phyloP scores from a whole-genome alignment of 139 green algal genomes.

The Mychonastes homosphaera region DNA sequence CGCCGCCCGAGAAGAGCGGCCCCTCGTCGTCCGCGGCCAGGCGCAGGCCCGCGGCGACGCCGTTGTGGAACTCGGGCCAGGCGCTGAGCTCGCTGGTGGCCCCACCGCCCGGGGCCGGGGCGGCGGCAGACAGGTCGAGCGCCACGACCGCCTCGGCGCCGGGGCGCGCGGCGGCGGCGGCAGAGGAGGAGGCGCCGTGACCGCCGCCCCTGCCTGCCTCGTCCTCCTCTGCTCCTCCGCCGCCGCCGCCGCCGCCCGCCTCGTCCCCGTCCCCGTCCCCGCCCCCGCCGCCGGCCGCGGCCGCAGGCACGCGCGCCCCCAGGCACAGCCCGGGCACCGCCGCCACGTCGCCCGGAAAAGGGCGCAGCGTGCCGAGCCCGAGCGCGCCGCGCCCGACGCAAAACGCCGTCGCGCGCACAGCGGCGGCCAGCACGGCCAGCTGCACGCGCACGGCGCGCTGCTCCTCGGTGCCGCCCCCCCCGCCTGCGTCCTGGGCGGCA shows the following conservation, averaged over 20 bases:
- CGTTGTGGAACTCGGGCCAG: constrained; percentile 98
- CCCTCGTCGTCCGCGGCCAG: constrained; percentile 23
- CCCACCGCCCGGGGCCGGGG: constrained; percentile 37
- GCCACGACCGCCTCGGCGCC: constrained; percentile 58
- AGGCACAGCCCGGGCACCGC: constrained; percentile 38
- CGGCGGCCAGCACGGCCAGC: constrained; percentile 41
- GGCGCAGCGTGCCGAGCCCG: constrained; percentile 45
- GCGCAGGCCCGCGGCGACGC: constrained; percentile 62
- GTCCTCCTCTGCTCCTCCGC: no score
- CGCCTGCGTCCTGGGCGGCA: no score
- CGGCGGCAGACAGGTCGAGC: constrained; percentile 51
- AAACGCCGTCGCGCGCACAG: constrained; percentile 65
- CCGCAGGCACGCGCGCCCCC: constrained; percentile 70
- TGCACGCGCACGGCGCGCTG: constrained; percentile 35
- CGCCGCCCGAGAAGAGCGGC: neutral
- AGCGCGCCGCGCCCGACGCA: constrained; percentile 71
- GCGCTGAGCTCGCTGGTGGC: constrained; percentile 56
- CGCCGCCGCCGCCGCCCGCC: neutral
- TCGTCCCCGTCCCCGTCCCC: constrained; percentile 22
- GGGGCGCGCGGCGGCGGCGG: no score
- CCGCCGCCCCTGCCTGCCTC: no score
- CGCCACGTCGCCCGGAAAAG: constrained; percentile 8
- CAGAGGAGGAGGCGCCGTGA: no score
- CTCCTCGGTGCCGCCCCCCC: constrained; percentile 27
- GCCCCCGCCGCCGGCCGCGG: constrained; percentile 64